Evolutionary conservation across 2,329 filamentous ascomycete genomes (phyloP), one percentile per base, ranked within the genome.

Genomic region (Pseudopithomyces chartarum): DNA sequence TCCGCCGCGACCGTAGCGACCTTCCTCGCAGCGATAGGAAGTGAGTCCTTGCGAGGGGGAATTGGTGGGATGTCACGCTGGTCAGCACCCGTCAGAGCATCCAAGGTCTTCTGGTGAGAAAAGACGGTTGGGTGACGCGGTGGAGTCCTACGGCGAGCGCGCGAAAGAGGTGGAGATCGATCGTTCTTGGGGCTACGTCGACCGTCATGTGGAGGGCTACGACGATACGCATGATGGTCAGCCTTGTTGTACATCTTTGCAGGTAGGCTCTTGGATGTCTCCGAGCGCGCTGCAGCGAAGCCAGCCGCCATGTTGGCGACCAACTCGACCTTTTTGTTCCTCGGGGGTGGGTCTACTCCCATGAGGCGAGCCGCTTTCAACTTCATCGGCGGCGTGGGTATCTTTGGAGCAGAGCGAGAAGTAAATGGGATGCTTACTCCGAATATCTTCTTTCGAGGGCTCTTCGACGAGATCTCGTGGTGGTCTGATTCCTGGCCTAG

Each of bases 371-470:
- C 47, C 13, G 36, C 64, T 54, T 71, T 68, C 1, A 48, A 52
- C 8, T 69, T 64, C 63, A 71, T 67, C 20, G 52, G 34, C 13
- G 61, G 59, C 12, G 60, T 45, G 2, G 59, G 43, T 10, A 43
- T 4, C 4, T 40, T 40, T 4, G 43, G 46, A 1, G 65, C 53
- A 7, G 62, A 50, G 33, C 62, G 63, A 42, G 73, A 47, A 12
- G 44, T 73, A 2, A 57, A 60, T 8, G 69, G 70, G 5, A 72
- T 57, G 32, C 61, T 66, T 47, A 71, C 67, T 13, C 75, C 74
- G 48, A 79, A 71, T 23, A 79, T 58, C 53, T 73, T 74, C 66
- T 76, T 79, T 63, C 72, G 78, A 0, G 77, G 76, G 51, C 74
- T 79, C 62, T 74, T 78, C 17, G 38, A 29, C 11, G 33, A 17